Conservation (phyloP, 805 yeast genomes). For the Metschnikowia vanudenii region DNA sequence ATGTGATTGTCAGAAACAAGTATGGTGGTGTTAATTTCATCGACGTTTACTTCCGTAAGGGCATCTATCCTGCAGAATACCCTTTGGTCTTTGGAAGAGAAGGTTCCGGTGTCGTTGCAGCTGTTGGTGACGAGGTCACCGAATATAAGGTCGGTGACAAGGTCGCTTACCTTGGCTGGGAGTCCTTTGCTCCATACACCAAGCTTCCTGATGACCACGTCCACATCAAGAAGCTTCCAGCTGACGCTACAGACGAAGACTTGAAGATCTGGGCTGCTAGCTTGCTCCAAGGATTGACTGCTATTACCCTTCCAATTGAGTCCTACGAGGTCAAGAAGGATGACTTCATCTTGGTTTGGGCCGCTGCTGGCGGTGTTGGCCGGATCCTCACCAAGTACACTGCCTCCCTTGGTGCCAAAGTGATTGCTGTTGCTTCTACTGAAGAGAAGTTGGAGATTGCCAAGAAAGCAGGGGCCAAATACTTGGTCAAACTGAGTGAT, state of each 20-base stretch:
- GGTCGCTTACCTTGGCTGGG: constrained; percentile 52
- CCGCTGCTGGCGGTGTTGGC: constrained; percentile 97
- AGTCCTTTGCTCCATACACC: constrained; percentile 74
- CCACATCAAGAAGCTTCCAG: constrained; percentile 38
- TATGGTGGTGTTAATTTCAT: constrained; percentile 81
- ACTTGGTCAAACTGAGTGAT: constrained; percentile 55
- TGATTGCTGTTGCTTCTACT: constrained; percentile 82
- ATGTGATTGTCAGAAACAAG: constrained; percentile 67
- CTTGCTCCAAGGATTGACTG: constrained; percentile 75
- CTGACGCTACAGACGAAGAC: constrained; percentile 45
- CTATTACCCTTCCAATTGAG: constrained; percentile 64
- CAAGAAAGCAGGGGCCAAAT: constrained; percentile 76
- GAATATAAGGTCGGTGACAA: constrained; percentile 65
- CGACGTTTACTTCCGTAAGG: constrained; percentile 78
- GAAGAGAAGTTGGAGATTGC: constrained; percentile 69
- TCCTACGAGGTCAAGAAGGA: constrained; percentile 65
- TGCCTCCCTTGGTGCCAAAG: constrained; percentile 64
- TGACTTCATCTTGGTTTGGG: constrained; percentile 76
- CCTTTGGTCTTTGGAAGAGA: constrained; percentile 63
- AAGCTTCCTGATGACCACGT: constrained; percentile 38
- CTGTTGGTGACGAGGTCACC: constrained; percentile 57
- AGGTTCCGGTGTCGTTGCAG: constrained; percentile 67
- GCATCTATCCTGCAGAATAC: constrained; percentile 57
- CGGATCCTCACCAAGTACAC: constrained; percentile 65
- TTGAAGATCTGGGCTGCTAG: constrained; percentile 59